Evolutionary conservation across 441 rosid genomes (phyloP).

Genomic region (Adansonia grandidieri): DNA sequence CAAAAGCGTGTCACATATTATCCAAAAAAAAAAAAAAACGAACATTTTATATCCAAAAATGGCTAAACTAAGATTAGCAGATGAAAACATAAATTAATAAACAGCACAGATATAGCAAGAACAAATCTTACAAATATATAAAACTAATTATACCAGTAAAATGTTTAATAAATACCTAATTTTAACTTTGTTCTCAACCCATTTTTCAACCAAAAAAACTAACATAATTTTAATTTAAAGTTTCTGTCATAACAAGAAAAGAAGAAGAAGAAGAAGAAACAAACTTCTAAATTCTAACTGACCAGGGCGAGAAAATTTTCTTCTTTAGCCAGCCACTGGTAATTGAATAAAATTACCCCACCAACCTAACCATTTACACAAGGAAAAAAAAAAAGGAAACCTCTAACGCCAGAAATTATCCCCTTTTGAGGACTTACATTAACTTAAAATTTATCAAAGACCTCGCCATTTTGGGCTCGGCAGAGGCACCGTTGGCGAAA

Average conservation of each 20-base stretch:
- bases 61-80: conserved; percentile 11
- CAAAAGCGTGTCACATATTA: not conserved
- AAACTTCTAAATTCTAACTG: conserved; percentile 9
- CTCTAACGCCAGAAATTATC: conserved; percentile 24
- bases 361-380: conserved; percentile 46
- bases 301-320: conserved; percentile 15
- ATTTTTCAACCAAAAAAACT: conserved; percentile 13
- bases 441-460: conserved; percentile 43
- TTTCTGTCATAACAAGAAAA: conserved; percentile 8
- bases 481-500: conserved; percentile 74
- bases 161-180: not conserved
- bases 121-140: not conserved
- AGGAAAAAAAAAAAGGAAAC: conserved; percentile 10
- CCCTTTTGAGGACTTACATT: not conserved
- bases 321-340: conserved; percentile 9
- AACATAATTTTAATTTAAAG: conserved; percentile 8
- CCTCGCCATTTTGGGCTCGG: conserved; percentile 68
- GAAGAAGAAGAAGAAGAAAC: not conserved
- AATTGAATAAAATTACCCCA: conserved; percentile 26
- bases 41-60: not conserved
- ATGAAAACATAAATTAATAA: not conserved
- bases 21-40: not conserved
- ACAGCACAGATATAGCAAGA: conserved; percentile 6
- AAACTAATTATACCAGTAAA: not conserved
- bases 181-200: not conserved